phyloP scores from a whole-genome alignment of 106 monocot species.

The Dendrobium nobile region DNA sequence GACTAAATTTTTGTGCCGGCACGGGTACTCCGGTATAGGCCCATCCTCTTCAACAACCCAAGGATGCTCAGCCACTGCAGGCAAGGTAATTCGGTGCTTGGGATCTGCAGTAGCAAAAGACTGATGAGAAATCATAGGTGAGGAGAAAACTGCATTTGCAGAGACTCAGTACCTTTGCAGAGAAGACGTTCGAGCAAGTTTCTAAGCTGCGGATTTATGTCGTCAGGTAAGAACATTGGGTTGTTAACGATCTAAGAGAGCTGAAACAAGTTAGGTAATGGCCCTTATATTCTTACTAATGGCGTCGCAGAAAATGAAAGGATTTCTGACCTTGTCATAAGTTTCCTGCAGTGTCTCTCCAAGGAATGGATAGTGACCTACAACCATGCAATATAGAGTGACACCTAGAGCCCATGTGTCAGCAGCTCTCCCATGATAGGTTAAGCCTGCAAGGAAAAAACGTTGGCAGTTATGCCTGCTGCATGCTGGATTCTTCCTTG shows the following conservation, averaged over 20 bases:
- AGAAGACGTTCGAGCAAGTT: constrained; percentile 54
- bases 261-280: background rate
- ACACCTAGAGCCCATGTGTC: constrained; percentile 75
- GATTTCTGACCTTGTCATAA: constrained; percentile 44
- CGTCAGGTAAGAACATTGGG: constrained; percentile 28
- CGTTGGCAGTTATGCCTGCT: background rate
- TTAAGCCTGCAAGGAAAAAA: constrained; percentile 38
- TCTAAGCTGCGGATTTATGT: constrained; percentile 41
- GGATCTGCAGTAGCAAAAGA: constrained; percentile 43
- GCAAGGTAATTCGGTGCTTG: constrained; percentile 42
- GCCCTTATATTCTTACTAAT: background rate
- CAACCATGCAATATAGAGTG: constrained; percentile 66
- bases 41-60: constrained; percentile 64
- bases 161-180: constrained; percentile 37
- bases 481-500: background rate
- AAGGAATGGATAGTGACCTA: constrained; percentile 56
- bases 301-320: background rate
- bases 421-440: constrained; percentile 52
- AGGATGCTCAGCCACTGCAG: constrained; percentile 51
- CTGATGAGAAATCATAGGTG: background rate
- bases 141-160: background rate
- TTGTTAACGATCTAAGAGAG: constrained; percentile 41
- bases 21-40: constrained; percentile 36
- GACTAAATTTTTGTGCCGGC: constrained; percentile 14
- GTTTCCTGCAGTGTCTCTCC: constrained; percentile 66